A percentile compares a stretch with the other conserved stretches of the same genome.
Evolutionary conservation across 257 asterid species (phyloP).

Genomic region (Solanum virginianum): DNA sequence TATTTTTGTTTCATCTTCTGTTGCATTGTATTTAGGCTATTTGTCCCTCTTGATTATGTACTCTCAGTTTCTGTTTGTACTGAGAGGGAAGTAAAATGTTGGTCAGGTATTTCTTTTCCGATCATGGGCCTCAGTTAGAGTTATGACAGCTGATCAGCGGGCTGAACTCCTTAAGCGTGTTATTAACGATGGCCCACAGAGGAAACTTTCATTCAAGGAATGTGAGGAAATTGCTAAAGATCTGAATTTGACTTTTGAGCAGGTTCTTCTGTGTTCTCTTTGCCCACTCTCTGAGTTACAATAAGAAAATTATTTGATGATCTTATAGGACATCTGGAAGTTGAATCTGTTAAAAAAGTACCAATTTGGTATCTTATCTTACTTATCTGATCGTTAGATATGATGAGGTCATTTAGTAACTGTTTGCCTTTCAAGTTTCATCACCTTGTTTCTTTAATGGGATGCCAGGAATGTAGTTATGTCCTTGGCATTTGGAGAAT

Average conservation of each 20-base stretch:
- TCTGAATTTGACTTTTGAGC: slow-evolving; percentile 77
- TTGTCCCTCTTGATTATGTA: neutral
- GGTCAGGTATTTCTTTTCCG: slow-evolving; percentile 52
- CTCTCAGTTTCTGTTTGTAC: neutral
- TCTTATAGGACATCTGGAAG: neutral
- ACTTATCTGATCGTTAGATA: neutral
- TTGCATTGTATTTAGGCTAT: neutral
- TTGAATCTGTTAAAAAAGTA: neutral
- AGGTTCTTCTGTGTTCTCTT: slow-evolving; percentile 44
- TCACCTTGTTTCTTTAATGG: neutral
- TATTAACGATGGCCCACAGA: slow-evolving; percentile 33
- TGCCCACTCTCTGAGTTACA: neutral
- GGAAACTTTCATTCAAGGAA: slow-evolving; percentile 57
- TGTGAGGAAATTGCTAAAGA: slow-evolving; percentile 74
- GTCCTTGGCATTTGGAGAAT: neutral
- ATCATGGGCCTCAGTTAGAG: slow-evolving; percentile 67
- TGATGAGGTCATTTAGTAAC: neutral
- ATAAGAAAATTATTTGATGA: neutral
- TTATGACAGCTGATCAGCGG: slow-evolving; percentile 72
- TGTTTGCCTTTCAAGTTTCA: neutral
- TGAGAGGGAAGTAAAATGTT: slow-evolving; percentile 8
- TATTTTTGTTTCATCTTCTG: neutral
- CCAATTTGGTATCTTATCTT: neutral
- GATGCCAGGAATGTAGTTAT: neutral
- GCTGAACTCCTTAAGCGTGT: slow-evolving; percentile 57